Evolutionary conservation across 2,329 filamentous ascomycete species (phyloP), one percentile per base, ranked within the genome.

Genomic region (Aspergillus eucalypticola): DNA sequence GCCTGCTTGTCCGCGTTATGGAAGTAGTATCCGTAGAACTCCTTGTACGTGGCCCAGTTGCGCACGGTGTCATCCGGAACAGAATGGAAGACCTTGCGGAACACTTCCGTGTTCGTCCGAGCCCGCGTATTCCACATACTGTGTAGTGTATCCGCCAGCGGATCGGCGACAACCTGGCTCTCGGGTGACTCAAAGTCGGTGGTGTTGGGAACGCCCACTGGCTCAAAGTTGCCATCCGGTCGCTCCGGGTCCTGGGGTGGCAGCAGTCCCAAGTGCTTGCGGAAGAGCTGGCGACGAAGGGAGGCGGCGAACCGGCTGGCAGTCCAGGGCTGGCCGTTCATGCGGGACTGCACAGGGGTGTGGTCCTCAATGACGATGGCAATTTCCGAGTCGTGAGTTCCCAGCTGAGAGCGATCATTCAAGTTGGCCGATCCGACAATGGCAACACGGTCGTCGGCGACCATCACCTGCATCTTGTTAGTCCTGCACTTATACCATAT

Each of bases 361-460:
- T 86, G 89, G 73, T 98, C 94, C 70, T 96, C 89, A 83, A 97
- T 90, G 49, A 98, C 88, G 57, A 97, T 90, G 41, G 90, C 90
- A 41, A 98, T 84, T 74, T 98, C 94, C 52, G 90, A 95, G 75
- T 98, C 94, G 75, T 96, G 94, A 67, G 89, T 86, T 13, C 94
- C 94, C 5, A 95, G 79, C 76, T 96, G 93, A 54, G 91, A 87
- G 57, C 94, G 89, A 73, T 98, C 94, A 74, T 97, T 98, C 69
- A 97, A 83, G 76, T 97, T 98, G 64, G 90, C 91, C 25, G 89
- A 92, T 17, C 92, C 92, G 72, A 92, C 95, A 56, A 97, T 86
- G 1, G 90, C 92, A 51, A 92, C 84, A 56, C 88, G 87, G 74
- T 98, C 94, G 72, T 98, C 93, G 1, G 89, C 90, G 66, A 97